Evolutionary conservation across 2,329 filamentous ascomycete species (phyloP).

Genomic region (Alternaria triticimaculans): DNA sequence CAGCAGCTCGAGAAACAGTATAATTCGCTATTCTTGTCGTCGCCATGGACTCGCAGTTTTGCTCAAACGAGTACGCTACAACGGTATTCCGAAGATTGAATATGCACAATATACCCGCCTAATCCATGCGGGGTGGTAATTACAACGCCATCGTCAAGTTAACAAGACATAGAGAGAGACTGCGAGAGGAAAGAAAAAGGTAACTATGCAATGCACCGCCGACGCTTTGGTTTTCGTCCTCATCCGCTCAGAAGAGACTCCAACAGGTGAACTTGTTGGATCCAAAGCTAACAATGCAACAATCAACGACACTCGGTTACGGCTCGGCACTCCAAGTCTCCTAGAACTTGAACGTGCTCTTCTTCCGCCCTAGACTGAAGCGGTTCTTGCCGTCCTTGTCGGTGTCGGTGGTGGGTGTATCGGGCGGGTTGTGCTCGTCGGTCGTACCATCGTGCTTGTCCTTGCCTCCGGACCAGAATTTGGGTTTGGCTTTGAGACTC

Average conservation of each 20-base stretch:
- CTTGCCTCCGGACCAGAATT: slow-evolving; percentile 65
- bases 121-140: not conserved
- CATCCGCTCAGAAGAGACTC: not conserved
- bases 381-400: slow-evolving; percentile 69
- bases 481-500: slow-evolving; percentile 78
- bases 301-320: not conserved
- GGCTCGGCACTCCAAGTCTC: not conserved
- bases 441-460: slow-evolving; percentile 34
- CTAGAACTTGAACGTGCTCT: slow-evolving; percentile 60
- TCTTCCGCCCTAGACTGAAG: slow-evolving; percentile 75
- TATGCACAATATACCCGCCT: not conserved
- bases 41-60: not conserved
- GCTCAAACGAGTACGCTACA: not conserved
- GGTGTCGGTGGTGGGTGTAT: slow-evolving; percentile 51
- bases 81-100: not conserved
- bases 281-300: not conserved
- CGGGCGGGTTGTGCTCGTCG: slow-evolving; percentile 22
- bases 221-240: not conserved
- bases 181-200: not conserved
- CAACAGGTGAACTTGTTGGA: not conserved
- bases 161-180: not conserved
- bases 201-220: not conserved
- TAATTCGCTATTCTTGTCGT: not conserved
- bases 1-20: not conserved
- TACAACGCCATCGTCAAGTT: not conserved